phyloP scores from a whole-genome alignment of 2,329 filamentous ascomycete genomes.

The Sclerotinia minor region DNA sequence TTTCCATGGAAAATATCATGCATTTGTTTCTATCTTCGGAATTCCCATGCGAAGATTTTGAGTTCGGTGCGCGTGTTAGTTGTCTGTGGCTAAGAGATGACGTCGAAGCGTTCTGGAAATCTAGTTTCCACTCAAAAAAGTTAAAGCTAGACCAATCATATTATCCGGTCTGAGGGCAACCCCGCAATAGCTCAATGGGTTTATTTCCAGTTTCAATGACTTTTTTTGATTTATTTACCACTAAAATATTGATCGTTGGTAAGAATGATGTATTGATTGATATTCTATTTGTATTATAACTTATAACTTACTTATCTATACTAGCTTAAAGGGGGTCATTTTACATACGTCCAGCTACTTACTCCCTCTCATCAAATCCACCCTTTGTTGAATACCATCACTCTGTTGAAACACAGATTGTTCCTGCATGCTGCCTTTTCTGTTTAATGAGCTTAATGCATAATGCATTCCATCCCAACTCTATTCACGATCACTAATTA shows the following conservation, averaged over 20 bases:
- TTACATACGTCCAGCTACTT: not conserved
- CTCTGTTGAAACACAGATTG: not conserved
- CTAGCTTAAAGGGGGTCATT: not conserved
- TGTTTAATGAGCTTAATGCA: not conserved
- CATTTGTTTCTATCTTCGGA: no score
- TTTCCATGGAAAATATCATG: no score
- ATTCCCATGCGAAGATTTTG: no score
- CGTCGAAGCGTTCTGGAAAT: constrained; percentile 3
- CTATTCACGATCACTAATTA: not conserved
- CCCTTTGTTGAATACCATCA: constrained; percentile 7
- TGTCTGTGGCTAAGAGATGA: constrained; percentile 10
- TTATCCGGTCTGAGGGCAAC: not conserved
- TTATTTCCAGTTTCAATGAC: not conserved
- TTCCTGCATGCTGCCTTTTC: not conserved
- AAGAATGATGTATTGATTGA: no score
- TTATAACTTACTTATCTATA: not conserved
- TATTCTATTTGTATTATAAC: not conserved
- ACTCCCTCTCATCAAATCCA: not conserved
- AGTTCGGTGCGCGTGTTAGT: not conserved
- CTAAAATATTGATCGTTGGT: no score
- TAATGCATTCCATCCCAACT: not conserved
- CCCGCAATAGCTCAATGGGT: not conserved
- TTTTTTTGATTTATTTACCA: no score
- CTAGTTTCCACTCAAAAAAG: constrained; percentile 5
- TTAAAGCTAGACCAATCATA: constrained; percentile 1